Base-by-base conservation (phyloP, 192 early-diverging fungal genomes). In the Dissophora ornata region DNA sequence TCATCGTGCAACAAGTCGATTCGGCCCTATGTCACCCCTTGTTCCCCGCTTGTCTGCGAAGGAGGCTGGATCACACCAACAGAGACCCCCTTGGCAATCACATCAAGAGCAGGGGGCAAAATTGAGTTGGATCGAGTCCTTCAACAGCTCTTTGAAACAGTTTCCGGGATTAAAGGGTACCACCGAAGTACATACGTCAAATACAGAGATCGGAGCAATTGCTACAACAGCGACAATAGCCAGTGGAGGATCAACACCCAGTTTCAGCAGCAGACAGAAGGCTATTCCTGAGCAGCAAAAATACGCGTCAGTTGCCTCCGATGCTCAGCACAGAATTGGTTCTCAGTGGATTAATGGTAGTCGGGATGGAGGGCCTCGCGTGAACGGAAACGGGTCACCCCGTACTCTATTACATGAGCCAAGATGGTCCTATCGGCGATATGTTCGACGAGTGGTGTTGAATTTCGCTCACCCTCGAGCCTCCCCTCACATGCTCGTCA, bases 401-500 rank as follows among this genome's bases (percentile, higher is more conserved):
- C 24, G 2, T 33, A 10, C 29, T 4, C 26, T 16, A 22, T 5
- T 18, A 11, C 22, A 24, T 47, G 48, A 12, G 24, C 19, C 71
- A 18, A 51, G 40, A 42, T 75, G 71, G 71, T 32, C 63, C 3
- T 75, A 75, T 28, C 52, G 73, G 7, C 64, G 52, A 18, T 49
- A 67, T 46, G 65, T 62, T 1, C 57, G 56, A 30, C 50, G 65
- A 6, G 73, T 58, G 1, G 51, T 77, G 2, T 40, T 77, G 12
- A 77, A 77, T 24, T 77, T 77, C 51, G 51, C 73, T 5, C 73
- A 77, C 21, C 73, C 73, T 16, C 73, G 67, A 33, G 73, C 73
- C 0, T 77, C 64, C 12, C 65, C 73, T 26, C 58, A 67, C 24
- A 47, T 67, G 58, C 54, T 77, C 22, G 62, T 67, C 38, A 40